Percentiles rank a stretch among this genome's conserved stretches.
Evolutionary conservation across 2,329 filamentous ascomycete species (phyloP).

Genomic region (Annulohypoxylon truncatum): DNA sequence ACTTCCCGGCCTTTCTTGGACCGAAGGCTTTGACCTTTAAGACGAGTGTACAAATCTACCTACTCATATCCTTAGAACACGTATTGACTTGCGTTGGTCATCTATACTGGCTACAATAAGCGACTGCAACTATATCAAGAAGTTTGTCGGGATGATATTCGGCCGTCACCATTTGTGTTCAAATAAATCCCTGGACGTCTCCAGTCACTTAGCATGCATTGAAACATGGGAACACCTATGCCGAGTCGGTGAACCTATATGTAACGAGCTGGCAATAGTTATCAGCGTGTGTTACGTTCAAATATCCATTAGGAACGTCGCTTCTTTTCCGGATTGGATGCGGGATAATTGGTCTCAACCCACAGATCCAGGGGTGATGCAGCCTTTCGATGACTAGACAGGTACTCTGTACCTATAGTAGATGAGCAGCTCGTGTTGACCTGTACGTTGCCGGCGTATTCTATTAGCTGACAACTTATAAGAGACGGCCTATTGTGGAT

Average conservation of each 20-base stretch:
- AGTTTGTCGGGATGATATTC: neutral
- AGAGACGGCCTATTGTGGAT: neutral
- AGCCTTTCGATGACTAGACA: neutral
- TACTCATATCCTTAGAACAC: neutral
- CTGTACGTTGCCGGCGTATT: neutral
- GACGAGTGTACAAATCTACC: neutral
- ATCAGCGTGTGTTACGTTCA: neutral
- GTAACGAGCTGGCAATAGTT: neutral
- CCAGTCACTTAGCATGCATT: neutral
- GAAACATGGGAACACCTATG: neutral
- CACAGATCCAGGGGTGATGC: neutral
- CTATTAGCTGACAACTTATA: neutral
- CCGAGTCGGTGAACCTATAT: neutral
- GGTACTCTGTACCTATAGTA: neutral
- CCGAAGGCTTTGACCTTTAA: neutral
- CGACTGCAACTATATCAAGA: neutral
- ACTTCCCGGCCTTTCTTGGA: neutral
- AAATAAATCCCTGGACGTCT: neutral
- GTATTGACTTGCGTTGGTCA: neutral
- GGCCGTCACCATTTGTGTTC: neutral
- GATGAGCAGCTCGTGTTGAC: neutral
- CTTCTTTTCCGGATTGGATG: neutral
- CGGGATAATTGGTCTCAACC: neutral
- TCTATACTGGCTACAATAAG: neutral
- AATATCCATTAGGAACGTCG: neutral